Conservation (phyloP, 2,329 filamentous ascomycete genomes). For the Penicillium sp. region DNA sequence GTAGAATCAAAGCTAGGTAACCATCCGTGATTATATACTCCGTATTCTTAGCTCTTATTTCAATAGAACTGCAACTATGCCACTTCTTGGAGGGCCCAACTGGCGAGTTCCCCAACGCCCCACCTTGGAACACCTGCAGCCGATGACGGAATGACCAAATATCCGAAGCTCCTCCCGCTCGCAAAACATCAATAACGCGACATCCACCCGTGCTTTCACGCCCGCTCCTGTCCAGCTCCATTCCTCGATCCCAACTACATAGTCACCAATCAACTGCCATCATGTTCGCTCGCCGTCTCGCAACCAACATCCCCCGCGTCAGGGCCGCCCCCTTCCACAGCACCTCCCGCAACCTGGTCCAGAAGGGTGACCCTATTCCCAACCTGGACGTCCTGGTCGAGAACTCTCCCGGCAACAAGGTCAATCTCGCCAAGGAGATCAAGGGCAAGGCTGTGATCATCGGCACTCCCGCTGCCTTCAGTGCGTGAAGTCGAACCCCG, state of each 20-base stretch:
- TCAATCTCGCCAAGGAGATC: conserved; percentile 81
- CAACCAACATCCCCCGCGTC: conserved; percentile 33
- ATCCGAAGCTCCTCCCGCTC: conserved; percentile 7
- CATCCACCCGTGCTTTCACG: neutral
- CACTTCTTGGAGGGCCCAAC: neutral
- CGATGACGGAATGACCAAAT: conserved; percentile 18
- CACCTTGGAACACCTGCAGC: neutral
- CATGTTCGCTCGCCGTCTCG: conserved; percentile 44
- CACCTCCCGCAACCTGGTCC: conserved; percentile 56
- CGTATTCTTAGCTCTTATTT: too few relatives aligned
- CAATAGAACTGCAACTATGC: too few relatives aligned
- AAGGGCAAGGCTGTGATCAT: conserved; percentile 77
- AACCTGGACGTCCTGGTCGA: conserved; percentile 76
- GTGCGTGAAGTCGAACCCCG: conserved; percentile 32
- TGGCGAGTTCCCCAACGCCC: neutral
- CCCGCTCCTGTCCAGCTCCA: neutral
- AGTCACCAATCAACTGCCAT: conserved; percentile 5
- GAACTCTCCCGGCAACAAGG: conserved; percentile 85
- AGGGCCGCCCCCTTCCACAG: conserved; percentile 41
- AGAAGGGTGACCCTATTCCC: conserved; percentile 78
- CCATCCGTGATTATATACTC: neutral
- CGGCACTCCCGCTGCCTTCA: conserved; percentile 80
- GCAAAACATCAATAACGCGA: neutral
- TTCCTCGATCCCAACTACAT: neutral
- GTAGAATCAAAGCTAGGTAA: neutral